Base-by-base conservation (phyloP, 2,329 filamentous ascomycete genomes). In the Pezicula rhizophila region DNA sequence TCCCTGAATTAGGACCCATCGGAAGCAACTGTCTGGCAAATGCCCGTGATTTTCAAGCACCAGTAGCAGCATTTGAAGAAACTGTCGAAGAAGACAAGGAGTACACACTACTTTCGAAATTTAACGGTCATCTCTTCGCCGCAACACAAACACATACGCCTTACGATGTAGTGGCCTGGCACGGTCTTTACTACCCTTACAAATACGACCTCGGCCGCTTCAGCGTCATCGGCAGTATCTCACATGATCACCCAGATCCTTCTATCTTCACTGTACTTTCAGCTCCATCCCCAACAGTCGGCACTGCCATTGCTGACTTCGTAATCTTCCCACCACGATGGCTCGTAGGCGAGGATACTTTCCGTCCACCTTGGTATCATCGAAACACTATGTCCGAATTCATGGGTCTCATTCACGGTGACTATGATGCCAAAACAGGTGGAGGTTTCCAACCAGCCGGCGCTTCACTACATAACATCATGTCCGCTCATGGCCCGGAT, bases 131-230 rank as follows among this genome's bases (percentile, higher is more conserved):
- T 42, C 76, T 89, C 45, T 89, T 87, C 68, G 69, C 71, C 34
- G 82, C 82, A 6, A 72, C 64, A 38, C 86, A 90, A 67, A 65
- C 73, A 10, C 87, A 90, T 64, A 84, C 82, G 0, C 86, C 87
- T 0, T 91, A 89, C 59, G 86, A 91, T 58, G 79, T 91, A 0
- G 86, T 89, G 3, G 85, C 82, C 3, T 91, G 86, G 86, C 86
- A 91, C 62, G 87, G 87, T 40, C 86, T 81, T 54, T 90, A 89
- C 68, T 85, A 85, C 52, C 87, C 87, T 0, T 89, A 82, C 76
- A 91, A 91, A 68, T 91, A 91, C 69, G 87, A 90, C 59, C 75
- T 91, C 1, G 84, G 83, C 23, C 80, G 85, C 28, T 91, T 89
- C 74, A 86, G 84, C 68, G 81, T 80, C 39, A 82, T 91, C 40